Base-by-base conservation (phyloP, 2,329 filamentous ascomycete species). In the Endothia cerciana region DNA sequence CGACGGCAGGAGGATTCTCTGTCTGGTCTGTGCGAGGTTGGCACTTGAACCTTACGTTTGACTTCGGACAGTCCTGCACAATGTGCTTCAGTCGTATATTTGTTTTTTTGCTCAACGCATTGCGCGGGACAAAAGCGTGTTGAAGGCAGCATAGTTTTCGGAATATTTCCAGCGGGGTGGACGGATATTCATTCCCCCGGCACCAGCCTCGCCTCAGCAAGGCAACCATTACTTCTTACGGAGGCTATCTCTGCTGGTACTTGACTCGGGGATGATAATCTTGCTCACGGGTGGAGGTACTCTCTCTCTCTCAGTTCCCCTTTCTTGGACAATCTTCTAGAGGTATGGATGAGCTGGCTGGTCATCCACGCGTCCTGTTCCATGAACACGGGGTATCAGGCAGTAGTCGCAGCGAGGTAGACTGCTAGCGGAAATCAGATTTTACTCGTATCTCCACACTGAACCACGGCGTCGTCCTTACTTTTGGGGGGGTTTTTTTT, bases 371-470 rank as follows among this genome's bases (percentile, higher is more conserved):
- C 0, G 30, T 22, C 17, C 7, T 19, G 3, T 36, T n/a, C 30
- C 30, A 13, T 55, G 7, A 15, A 55, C 41, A 15, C 10, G 19
- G 13, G 13, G 19, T 11, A 43, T 43, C 13, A 43, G 13, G 7
- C 13, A 36, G 13, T 33, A 36, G 51, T n/a, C 19, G 17, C 30
- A 55, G 30, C 30, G 51, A 36, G 51, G 19, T 36, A 36, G 17
- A 55, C 51, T 36, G 28, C n/a, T 55, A 55, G 51, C 51, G 47
- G 28, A 19, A 53, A n/a, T 55, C 30, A 55, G 3, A 55, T 55
- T 33, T 19, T n/a, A 22, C 2, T 55, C 17, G 3, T 55, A 36
- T 22, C 19, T 22, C 30, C 13, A 36, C 7, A 19, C 36, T 30
- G 25, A n/a, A n/a, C n/a, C n/a, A 28, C 25, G 22, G 3, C 0